Base-by-base conservation (phyloP, 2,329 filamentous ascomycete species). In the Claviceps monticola region DNA sequence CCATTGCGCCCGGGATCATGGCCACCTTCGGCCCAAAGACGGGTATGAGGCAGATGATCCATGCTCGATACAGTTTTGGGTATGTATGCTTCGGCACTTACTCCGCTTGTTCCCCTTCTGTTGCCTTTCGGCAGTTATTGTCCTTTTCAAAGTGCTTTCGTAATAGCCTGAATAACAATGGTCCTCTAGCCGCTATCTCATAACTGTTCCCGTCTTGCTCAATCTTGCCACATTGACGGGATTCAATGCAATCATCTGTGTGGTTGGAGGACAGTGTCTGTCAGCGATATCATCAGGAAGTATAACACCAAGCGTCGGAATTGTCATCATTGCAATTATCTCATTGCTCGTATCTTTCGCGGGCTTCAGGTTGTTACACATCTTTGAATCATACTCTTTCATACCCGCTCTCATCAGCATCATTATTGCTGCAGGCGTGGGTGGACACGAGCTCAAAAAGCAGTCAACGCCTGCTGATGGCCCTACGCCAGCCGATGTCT, bases 31-130 rank as follows among this genome's bases (percentile, higher is more conserved):
- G 80, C 0, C 77, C 80, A 4, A 76, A 75, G 63, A 82, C 79
- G 9, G 81, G 80, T 43, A 75, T 84, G 72, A 72, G 80, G 16
- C 80, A 83, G 63, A 80, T 84, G 72, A 74, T 84, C 7, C 78
- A 81, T 57, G 80, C 81, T 4, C 71, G 81, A 21, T 84, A 76
- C 62, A 76, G 74, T 42, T 84, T 82, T 60, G 79, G 78, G 69
- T 76, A 64, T 50, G 65, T 46, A n/a, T 50, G 65, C 44, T 17
- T 46, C 11, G 43, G 8, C 17, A 34, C 16, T 44, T 26, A 34
- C 7, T 19, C 17, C 13, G 21, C 43, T 29, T 17, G 7, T n/a
- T 16, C 16, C 29, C 9, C 23, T 34, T 36, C 6, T 7, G 5
- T 16, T 37, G 13, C 23, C n/a, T 41, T n/a, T 38, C 9, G 16